These are phyloP conservation scores for Chlorencoelia australis DNA, from an alignment of 2,329 filamentous ascomycete species.

Conservation along the genomic window DNA sequence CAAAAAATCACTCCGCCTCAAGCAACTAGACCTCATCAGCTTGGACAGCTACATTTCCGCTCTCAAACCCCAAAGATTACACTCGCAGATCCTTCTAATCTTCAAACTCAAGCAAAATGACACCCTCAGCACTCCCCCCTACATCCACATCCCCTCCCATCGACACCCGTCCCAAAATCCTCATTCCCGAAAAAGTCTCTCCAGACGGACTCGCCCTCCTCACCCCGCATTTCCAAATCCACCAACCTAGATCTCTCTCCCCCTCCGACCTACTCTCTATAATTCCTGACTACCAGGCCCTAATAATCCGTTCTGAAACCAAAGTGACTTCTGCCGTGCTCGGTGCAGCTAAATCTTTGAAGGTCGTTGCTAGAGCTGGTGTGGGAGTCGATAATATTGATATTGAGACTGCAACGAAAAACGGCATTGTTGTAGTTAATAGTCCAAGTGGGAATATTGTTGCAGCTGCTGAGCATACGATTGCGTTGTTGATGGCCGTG, in stretches of 20 bases:
- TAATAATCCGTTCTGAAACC: constrained; percentile 74
- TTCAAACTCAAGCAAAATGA: constrained; percentile 11
- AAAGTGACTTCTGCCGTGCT: constrained; percentile 65
- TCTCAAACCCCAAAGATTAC: too few relatives aligned
- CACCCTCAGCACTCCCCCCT: constrained; percentile 16
- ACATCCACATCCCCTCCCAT: neutral
- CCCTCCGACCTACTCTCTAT: constrained; percentile 53
- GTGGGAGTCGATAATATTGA: constrained; percentile 80
- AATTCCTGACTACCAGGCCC: constrained; percentile 63
- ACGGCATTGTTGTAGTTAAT: constrained; percentile 73
- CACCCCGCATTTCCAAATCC: constrained; percentile 55
- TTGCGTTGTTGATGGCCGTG: constrained; percentile 63
- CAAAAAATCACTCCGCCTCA: too few relatives aligned
- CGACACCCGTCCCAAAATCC: constrained; percentile 34
- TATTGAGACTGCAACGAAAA: constrained; percentile 58
- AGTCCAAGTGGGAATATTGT: constrained; percentile 71
- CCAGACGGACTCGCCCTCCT: constrained; percentile 66
- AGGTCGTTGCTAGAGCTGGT: constrained; percentile 70
- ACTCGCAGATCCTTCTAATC: neutral
- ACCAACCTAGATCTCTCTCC: constrained; percentile 53
- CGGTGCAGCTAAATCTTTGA: constrained; percentile 54
- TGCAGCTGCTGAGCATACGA: constrained; percentile 69
- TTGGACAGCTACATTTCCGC: too few relatives aligned
- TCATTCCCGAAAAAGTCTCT: constrained; percentile 73
- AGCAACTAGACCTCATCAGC: too few relatives aligned